Evolutionary conservation across 495 filamentous ascomycete species (phyloP), one percentile per base, ranked within the genome.

Genomic region (Penicillium desertorum): DNA sequence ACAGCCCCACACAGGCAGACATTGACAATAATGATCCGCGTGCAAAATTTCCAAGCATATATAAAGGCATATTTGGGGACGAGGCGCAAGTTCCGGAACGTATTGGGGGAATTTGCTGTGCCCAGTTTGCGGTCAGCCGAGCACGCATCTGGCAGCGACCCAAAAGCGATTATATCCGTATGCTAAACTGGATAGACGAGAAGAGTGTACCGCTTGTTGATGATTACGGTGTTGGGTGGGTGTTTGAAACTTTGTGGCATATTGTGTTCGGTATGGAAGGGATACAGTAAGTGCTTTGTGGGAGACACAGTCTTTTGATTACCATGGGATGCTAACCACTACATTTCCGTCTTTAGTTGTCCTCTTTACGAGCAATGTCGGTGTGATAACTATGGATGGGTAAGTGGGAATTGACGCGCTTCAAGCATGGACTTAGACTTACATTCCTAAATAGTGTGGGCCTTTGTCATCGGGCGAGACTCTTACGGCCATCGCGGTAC

Each of bases 51-150:
- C 54, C 70, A 1, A 54, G 68, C 25, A 64, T 69, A 16, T 78
- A 78, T 55, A 62, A 66, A 55, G 58, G 67, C 2, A 58, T 76
- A 0, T 69, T 76, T n/a, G 51, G 51, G 19, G 42, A 29, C 4
- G 50, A 62, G 14, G 69, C 69, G 5, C 27, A 54, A 16, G 75
- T 76, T 0, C 78, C 77, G 3, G 60, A 62, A 11, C 54, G 61
- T 8, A 73, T 80, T 16, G 77, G 77, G 11, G 73, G 74, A 20
- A 67, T 76, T 17, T 82, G 79, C 61, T 82, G 79, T 48, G 79
- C 70, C 0, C 79, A 82, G 54, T 82, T 82, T 53, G 77, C 74
- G 9, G 73, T 75, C 2, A 76, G 73, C 23, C 70, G 73, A 16
- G 68, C 74, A n/a, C 68, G 69, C 37, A 77, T 81, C 12, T 63